Evolutionary conservation across 2,329 filamentous ascomycete genomes (phyloP), one percentile per base, ranked within the genome.

Genomic region (Fusarium illudens): DNA sequence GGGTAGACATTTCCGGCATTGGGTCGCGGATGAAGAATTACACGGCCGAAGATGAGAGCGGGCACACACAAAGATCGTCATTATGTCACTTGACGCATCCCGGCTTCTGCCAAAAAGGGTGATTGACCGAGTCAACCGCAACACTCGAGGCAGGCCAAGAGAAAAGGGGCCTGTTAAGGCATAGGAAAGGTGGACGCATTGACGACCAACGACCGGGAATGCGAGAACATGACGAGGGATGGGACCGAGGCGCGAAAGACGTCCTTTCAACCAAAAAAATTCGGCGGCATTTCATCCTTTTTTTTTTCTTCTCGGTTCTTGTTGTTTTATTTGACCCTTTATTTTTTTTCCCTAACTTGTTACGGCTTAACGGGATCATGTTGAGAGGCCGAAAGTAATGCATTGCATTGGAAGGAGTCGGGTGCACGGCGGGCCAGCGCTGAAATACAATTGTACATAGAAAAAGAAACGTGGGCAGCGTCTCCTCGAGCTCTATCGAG

Each of bases 351-450:
- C 34, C 29, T 39, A 15, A 10, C 46, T 53, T 58, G 54, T 58
- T 30, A 64, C 62, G 34, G 50, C 50, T 57, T 60, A 52, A 65
- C 60, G 65, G 59, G 36, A 58, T 62, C 59, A 71, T 66, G 62
- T 68, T 64, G 34, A 60, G 57, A 57, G 66, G 58, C 67, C 69
- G 67, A 67, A 72, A 57, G 67, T 72, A 73, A 60, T 66, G 69
- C 71, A 73, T 73, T 70, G 71, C 71, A 73, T 73, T 59, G 67
- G 64, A 68, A 70, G 71, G 71, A 73, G 71, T 73, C 71, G 67
- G 70, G 71, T 71, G 65, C 67, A 66, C 51, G 67, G 67, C 61
- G 64, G 68, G 71, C 50, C 62, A 73, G 71, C 70, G 70, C 66
- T 73, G 65, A 69, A 69, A 71, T 69, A 68, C 68, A 66, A 62